Percentiles rank a stretch among this genome's conserved stretches.
Evolutionary conservation across 345 rosid species (phyloP).

Genomic region (Gossypium herbaceum): DNA sequence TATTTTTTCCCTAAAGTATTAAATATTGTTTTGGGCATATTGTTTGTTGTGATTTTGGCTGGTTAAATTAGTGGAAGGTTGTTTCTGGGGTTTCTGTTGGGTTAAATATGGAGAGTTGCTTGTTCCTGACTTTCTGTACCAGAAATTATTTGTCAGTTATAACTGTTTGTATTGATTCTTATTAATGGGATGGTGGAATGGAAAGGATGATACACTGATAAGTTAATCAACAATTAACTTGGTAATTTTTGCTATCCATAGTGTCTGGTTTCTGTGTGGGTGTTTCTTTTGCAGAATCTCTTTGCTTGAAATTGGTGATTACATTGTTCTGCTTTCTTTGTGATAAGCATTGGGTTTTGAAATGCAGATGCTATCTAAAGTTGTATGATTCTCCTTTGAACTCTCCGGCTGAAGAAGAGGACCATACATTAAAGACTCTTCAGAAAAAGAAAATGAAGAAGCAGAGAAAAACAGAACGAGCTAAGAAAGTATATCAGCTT

Average conservation of each 20-base stretch:
- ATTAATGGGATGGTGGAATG: not conserved
- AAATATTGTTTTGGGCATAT: not conserved
- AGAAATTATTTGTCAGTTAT: not conserved
- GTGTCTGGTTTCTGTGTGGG: not conserved
- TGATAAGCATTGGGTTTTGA: conserved; percentile 22
- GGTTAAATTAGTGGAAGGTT: not conserved
- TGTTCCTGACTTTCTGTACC: no score
- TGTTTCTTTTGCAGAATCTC: not conserved
- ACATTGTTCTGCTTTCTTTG: not conserved
- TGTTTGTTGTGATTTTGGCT: not conserved
- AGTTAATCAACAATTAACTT: not conserved
- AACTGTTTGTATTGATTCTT: not conserved
- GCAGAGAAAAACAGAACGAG: conserved; percentile 94
- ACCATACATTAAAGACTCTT: conserved; percentile 71
- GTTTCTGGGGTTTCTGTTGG: not conserved
- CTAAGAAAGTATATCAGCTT: conserved; percentile 66
- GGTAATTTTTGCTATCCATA: not conserved
- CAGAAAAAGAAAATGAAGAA: conserved; percentile 94
- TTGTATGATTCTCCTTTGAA: conserved; percentile 79
- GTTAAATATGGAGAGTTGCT: not conserved
- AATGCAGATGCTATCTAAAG: conserved; percentile 79
- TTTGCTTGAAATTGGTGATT: not conserved
- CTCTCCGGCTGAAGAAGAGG: conserved; percentile 70
- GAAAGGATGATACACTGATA: not conserved
- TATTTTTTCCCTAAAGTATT: not conserved